Conservation (phyloP, 2,329 filamentous ascomycete species). For the Knufia fluminis region DNA sequence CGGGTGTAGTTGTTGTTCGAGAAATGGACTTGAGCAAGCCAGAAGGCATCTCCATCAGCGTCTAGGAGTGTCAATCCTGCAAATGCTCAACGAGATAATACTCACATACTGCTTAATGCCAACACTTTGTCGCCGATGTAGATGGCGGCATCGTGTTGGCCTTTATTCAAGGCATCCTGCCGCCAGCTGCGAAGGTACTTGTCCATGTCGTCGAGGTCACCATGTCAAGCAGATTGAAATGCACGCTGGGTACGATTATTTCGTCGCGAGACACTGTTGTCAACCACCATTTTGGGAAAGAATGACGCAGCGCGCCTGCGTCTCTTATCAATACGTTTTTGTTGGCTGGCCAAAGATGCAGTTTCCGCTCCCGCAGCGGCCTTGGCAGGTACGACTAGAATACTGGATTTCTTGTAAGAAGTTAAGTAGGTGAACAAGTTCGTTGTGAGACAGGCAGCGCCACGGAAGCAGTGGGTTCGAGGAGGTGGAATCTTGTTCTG, state of each 20-base stretch:
- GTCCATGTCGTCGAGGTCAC: constrained; percentile 55
- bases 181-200: constrained; percentile 88
- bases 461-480: no score
- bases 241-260: no score
- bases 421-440: no score
- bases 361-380: no score
- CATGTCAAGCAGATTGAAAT: not conserved
- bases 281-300: not conserved
- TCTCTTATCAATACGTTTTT: no score
- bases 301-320: no score
- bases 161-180: constrained; percentile 88
- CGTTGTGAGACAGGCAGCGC: no score
- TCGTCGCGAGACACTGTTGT: not conserved
- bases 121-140: constrained; percentile 96
- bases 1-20: constrained; percentile 89
- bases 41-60: constrained; percentile 88
- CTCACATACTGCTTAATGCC: constrained; percentile 70
- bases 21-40: constrained; percentile 97
- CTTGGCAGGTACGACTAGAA: no score
- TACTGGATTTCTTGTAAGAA: no score
- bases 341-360: no score
- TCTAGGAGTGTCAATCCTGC: constrained; percentile 43
- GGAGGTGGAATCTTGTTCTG: no score
- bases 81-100: constrained; percentile 14
- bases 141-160: constrained; percentile 92